Evolutionary conservation across 108 stramenopile species (phyloP).

Genomic region (Cyclostephanos tholiformis): DNA sequence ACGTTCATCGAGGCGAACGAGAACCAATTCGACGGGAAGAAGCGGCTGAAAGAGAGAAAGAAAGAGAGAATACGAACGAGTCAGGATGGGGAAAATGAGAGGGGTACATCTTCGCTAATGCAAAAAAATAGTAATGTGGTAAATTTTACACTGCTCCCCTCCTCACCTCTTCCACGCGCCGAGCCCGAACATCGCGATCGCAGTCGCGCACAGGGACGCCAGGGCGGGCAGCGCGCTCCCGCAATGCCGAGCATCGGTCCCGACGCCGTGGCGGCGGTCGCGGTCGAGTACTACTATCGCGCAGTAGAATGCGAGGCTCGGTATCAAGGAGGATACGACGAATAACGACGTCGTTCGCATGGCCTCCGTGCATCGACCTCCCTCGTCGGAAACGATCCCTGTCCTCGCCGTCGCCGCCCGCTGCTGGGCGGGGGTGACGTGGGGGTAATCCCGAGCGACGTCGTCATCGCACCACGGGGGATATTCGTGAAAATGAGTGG

Average conservation of each 20-base stretch:
- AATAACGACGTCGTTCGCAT: constrained; percentile 79
- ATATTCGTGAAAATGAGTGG: constrained; percentile 30
- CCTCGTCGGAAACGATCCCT: background rate
- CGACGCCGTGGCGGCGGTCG: constrained; percentile 6
- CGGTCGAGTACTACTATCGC: constrained; percentile 25
- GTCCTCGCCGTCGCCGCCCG: constrained; percentile 55
- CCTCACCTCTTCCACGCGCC: constrained; percentile 81
- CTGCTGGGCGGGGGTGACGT: too few relatives aligned
- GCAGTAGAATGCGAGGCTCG: constrained; percentile 50
- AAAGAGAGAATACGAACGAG: background rate
- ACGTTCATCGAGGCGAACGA: constrained; percentile 65
- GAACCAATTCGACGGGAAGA: constrained; percentile 61
- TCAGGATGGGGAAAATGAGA: too few relatives aligned
- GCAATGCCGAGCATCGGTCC: constrained; percentile 7
- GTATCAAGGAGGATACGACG: constrained; percentile 63
- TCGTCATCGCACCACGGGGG: constrained; percentile 42
- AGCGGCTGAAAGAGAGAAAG: constrained; percentile 6
- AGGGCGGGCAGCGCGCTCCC: constrained; percentile 19
- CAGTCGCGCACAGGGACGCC: constrained; percentile 36
- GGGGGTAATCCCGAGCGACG: constrained; percentile 1
- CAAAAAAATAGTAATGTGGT: background rate
- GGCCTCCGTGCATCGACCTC: constrained; percentile 45
- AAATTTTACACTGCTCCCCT: background rate
- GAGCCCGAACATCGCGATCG: constrained; percentile 60
- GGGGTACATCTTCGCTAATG: too few relatives aligned